These are phyloP conservation scores for Paramecium biaurelia DNA, from an alignment of 73 alveolate species.

Conservation along the genomic window DNA sequence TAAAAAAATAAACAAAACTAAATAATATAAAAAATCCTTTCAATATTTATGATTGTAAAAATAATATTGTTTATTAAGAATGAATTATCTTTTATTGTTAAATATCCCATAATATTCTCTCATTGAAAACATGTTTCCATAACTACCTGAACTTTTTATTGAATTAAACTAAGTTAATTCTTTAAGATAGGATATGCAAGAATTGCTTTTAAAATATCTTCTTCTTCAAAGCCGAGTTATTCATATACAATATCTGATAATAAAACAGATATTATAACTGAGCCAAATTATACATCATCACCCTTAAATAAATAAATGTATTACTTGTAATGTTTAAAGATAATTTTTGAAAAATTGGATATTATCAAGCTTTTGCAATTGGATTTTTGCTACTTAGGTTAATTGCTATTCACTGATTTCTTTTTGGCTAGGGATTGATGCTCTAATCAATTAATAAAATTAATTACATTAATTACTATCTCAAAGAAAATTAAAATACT, in stretches of 20 bases:
- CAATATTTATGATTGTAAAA: neutral
- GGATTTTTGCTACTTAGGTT: neutral
- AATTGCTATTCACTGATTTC: neutral
- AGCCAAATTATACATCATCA: neutral
- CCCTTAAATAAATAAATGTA: neutral
- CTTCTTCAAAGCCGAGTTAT: neutral
- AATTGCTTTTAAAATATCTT: neutral
- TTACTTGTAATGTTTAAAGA: neutral
- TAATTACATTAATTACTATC: neutral
- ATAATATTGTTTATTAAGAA: neutral
- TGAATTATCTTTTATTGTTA: too few species aligned
- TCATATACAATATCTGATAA: neutral
- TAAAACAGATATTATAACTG: neutral
- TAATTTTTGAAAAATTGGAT: neutral
- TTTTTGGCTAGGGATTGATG: neutral
- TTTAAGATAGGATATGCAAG: neutral
- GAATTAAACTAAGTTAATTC: neutral
- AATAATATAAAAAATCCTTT: neutral
- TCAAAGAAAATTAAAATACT: neutral
- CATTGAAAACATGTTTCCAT: neutral
- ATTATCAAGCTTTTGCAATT: neutral
- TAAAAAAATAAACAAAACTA: neutral
- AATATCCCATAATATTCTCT: neutral
- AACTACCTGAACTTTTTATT: neutral
- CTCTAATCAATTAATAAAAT: neutral